These are phyloP conservation scores for Sporothrix schenckii DNA, from an alignment of 2,329 filamentous ascomycete genomes.

Conservation along the genomic window DNA sequence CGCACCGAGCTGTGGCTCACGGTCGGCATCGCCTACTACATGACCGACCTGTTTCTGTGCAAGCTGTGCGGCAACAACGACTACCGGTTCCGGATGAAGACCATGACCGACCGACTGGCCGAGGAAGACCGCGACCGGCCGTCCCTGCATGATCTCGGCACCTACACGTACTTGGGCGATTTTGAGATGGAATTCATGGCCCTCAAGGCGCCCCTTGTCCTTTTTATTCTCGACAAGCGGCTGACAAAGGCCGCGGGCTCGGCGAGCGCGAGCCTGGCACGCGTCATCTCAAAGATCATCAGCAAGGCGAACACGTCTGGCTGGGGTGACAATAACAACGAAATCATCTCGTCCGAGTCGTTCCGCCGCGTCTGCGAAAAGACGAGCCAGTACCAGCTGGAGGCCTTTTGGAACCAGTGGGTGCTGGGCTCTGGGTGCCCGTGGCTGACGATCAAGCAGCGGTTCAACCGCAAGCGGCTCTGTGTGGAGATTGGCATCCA, in stretches of 20 bases:
- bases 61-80: constrained; percentile 92
- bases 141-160: constrained; percentile 78
- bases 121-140: constrained; percentile 80
- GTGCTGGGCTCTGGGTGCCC: constrained; percentile 86
- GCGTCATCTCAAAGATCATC: constrained; percentile 84
- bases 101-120: constrained; percentile 77
- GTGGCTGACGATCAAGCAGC: constrained; percentile 79
- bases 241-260: constrained; percentile 86
- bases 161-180: constrained; percentile 74
- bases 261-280: constrained; percentile 67
- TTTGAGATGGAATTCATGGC: constrained; percentile 90
- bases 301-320: constrained; percentile 69
- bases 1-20: constrained; percentile 85
- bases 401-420: constrained; percentile 94
- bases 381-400: constrained; percentile 75
- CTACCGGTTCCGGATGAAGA: constrained; percentile 87
- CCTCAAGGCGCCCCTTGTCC: constrained; percentile 84
- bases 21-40: constrained; percentile 88
- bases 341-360: constrained; percentile 71
- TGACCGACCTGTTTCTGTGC: constrained; percentile 91
- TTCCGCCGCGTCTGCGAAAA: constrained; percentile 88
- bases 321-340: constrained; percentile 59
- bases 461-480: constrained; percentile 97
- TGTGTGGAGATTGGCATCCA: constrained; percentile 89
- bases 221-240: constrained; percentile 91